phyloP scores from a whole-genome alignment of 345 rosid species.

The Syzygium grande region DNA sequence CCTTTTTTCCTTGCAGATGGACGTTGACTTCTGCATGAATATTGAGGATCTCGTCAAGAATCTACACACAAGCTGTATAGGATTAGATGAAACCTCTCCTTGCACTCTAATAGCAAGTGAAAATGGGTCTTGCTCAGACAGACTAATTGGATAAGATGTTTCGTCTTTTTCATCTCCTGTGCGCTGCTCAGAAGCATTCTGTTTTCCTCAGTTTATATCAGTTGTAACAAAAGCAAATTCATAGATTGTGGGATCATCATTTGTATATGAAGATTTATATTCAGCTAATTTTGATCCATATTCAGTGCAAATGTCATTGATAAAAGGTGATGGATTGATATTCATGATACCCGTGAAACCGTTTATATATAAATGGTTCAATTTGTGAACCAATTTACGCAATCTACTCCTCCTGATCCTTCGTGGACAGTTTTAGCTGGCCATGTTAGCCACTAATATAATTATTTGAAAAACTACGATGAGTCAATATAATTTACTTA shows the following conservation, averaged over 20 bases:
- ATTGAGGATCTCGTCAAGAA: conserved; percentile 39
- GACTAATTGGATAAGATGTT: not conserved
- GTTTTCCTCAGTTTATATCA: not conserved
- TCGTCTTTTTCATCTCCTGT: not conserved
- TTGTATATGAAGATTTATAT: not conserved
- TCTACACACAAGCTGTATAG: conserved; percentile 18
- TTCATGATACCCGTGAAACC: not conserved
- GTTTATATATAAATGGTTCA: too few species aligned
- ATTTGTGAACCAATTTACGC: too few species aligned
- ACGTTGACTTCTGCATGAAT: conserved; percentile 18
- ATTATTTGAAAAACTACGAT: not conserved
- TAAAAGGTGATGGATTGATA: not conserved
- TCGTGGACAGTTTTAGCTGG: not conserved
- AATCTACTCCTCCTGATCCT: not conserved
- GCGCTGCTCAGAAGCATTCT: not conserved
- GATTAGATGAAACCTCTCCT: not conserved
- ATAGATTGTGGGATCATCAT: not conserved
- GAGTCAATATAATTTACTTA: not conserved
- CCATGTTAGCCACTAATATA: not conserved
- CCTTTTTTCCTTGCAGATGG: conserved; percentile 26
- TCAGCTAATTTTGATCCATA: not conserved
- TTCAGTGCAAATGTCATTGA: not conserved
- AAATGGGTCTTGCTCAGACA: not conserved
- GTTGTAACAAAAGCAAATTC: not conserved
- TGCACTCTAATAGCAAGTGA: not conserved